Conservation (phyloP, 305 asterid genomes). For the Fraxinus sp. region DNA sequence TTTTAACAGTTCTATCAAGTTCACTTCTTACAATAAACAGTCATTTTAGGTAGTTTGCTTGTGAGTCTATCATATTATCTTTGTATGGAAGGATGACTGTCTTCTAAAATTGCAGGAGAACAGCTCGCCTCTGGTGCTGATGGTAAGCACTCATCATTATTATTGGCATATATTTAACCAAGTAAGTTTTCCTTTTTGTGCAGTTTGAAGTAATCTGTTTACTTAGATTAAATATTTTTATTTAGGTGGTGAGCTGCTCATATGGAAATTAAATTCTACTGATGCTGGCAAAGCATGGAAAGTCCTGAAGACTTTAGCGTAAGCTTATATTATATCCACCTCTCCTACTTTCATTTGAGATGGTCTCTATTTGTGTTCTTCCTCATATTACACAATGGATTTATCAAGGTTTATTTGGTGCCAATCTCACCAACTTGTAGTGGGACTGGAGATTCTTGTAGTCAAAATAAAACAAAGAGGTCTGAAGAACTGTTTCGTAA, state of each 20-base stretch:
- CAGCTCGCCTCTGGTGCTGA: slow-evolving; percentile 97
- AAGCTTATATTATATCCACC: slow-evolving; percentile 33
- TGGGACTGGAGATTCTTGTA: not conserved
- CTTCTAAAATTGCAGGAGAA: slow-evolving; percentile 62
- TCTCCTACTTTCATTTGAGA: not conserved
- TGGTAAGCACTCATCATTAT: slow-evolving; percentile 48
- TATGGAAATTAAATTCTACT: slow-evolving; percentile 69
- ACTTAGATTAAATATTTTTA: slow-evolving; percentile 9
- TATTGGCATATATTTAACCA: slow-evolving; percentile 9
- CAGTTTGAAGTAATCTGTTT: slow-evolving; percentile 11
- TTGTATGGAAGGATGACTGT: slow-evolving; percentile 19
- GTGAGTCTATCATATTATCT: slow-evolving; percentile 5
- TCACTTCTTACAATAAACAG: not conserved
- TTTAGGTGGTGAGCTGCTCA: slow-evolving; percentile 82
- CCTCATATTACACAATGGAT: not conserved
- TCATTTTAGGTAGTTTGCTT: slow-evolving; percentile 13
- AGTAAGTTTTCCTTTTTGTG: slow-evolving; percentile 11
- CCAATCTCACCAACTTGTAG: not conserved
- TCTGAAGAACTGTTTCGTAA: not conserved
- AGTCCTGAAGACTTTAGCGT: slow-evolving; percentile 73
- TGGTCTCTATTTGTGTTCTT: not conserved
- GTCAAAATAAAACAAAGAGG: not conserved
- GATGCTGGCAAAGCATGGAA: slow-evolving; percentile 85
- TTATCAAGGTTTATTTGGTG: not conserved
- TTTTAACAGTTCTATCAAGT: not conserved